Evolutionary conservation across 306 rosid species (phyloP).

Genomic region (Pyrus communis): DNA sequence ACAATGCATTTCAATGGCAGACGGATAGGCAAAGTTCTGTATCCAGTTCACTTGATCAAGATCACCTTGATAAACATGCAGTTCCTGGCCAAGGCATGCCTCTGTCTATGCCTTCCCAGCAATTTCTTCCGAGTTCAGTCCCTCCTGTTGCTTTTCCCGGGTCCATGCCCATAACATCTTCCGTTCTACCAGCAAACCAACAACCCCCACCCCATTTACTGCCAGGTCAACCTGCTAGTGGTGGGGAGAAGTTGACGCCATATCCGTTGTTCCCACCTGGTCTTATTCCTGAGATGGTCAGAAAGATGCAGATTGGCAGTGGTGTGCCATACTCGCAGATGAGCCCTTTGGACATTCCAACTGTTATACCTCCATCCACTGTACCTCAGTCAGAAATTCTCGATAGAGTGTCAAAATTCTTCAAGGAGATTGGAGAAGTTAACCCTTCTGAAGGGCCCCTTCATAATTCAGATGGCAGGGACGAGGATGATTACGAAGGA

Average conservation of each 20-base stretch:
- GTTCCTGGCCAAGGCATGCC: conserved; percentile 51
- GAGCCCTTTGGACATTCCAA: conserved; percentile 80
- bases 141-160: conserved; percentile 52
- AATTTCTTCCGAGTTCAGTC: conserved; percentile 58
- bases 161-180: conserved; percentile 52
- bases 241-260: conserved; percentile 68
- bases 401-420: conserved; percentile 76
- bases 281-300: conserved; percentile 96
- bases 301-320: conserved; percentile 96
- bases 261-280: conserved; percentile 97
- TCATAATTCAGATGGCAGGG: conserved; percentile 55
- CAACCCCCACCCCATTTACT: conserved; percentile 47
- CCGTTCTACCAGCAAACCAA: conserved; percentile 60
- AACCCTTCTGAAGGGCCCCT: conserved; percentile 91
- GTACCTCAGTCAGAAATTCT: conserved; percentile 63
- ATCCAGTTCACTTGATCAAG: conserved; percentile 49
- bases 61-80: conserved; percentile 57
- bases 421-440: conserved; percentile 91
- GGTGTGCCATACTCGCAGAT: conserved; percentile 92
- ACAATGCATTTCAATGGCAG: conserved; percentile 58
- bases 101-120: conserved; percentile 45
- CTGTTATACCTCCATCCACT: conserved; percentile 59
- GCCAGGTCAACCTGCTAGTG: conserved; percentile 44
- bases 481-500: conserved; percentile 65
- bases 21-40: conserved; percentile 54